A percentile compares a stretch with the other conserved stretches of the same genome.
phyloP scores from a whole-genome alignment of 2,329 filamentous ascomycete species.

The Lojkania enalia region DNA sequence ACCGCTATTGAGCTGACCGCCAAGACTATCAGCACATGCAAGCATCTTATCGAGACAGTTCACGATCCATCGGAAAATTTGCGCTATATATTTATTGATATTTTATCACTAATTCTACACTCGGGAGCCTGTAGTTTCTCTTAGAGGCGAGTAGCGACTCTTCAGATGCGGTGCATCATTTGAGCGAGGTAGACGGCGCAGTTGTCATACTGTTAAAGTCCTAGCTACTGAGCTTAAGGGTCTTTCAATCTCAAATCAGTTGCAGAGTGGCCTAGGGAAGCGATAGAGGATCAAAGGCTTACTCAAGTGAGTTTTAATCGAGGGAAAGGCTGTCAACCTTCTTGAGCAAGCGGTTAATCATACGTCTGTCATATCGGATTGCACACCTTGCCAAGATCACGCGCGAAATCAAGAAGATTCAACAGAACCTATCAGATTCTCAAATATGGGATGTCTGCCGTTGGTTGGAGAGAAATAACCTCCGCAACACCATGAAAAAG shows the following conservation, averaged over 20 bases:
- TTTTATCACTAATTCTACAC: conserved; percentile 10
- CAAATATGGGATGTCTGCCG: conserved; percentile 8
- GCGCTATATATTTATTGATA: conserved; percentile 10
- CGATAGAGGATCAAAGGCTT: conserved; percentile 4
- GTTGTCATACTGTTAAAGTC: conserved; percentile 8
- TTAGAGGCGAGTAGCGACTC: conserved; percentile 1
- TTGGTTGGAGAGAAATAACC: conserved; percentile 11
- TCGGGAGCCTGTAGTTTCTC: conserved; percentile 10
- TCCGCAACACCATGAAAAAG: conserved; percentile 5
- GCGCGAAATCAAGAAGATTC: too few species aligned
- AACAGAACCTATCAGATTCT: too few species aligned
- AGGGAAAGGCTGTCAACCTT: conserved; percentile 9
- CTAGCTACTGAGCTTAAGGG: conserved; percentile 9
- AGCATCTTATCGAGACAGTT: conserved; percentile 10
- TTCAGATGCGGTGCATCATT: not conserved
- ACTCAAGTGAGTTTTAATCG: conserved; percentile 10
- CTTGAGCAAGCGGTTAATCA: conserved; percentile 8
- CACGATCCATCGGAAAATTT: conserved; percentile 11
- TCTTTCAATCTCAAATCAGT: conserved; percentile 1
- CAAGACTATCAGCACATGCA: conserved; percentile 13
- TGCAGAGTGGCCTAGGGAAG: not conserved
- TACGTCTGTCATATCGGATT: too few species aligned
- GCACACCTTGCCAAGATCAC: too few species aligned
- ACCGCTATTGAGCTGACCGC: conserved; percentile 9
- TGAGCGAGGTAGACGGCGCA: conserved; percentile 1